Evolutionary conservation across 371 early-diverging fungal genomes (phyloP).

Genomic region (Saksenaea vasiformis): DNA sequence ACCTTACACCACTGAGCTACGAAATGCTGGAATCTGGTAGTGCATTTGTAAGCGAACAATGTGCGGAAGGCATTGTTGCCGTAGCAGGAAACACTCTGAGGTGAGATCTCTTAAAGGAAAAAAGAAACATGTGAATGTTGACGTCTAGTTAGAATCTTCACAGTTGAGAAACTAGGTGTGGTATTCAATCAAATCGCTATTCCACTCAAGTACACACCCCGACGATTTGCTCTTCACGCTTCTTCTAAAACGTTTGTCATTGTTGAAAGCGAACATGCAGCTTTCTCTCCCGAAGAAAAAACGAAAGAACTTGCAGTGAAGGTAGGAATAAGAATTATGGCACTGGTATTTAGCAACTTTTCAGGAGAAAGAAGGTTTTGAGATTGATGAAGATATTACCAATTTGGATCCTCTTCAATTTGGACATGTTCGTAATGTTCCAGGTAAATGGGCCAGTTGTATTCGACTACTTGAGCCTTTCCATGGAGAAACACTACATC

Average conservation of each 20-base stretch:
- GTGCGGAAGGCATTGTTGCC: constrained; percentile 88
- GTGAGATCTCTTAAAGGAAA: constrained; percentile 27
- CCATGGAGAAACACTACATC: constrained; percentile 70
- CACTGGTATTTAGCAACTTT: background rate
- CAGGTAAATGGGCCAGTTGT: constrained; percentile 89
- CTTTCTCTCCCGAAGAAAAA: constrained; percentile 69
- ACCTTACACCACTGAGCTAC: constrained; percentile 65
- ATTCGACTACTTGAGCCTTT: constrained; percentile 86
- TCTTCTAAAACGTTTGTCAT: constrained; percentile 81
- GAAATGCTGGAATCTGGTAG: constrained; percentile 82
- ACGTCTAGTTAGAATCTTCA: constrained; percentile 65
- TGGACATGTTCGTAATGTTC: constrained; percentile 69
- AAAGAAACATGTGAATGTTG: background rate
- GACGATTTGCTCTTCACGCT: constrained; percentile 76
- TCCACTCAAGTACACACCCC: constrained; percentile 89
- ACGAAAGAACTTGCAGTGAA: constrained; percentile 54
- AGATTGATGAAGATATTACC: constrained; percentile 53
- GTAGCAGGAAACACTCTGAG: constrained; percentile 82
- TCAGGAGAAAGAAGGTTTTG: constrained; percentile 53
- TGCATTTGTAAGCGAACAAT: constrained; percentile 88
- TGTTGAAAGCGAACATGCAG: constrained; percentile 86
- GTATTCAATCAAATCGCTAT: constrained; percentile 84
- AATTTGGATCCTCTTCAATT: constrained; percentile 57
- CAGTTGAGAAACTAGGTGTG: constrained; percentile 82
- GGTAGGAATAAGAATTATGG: constrained; percentile 11